A percentile compares a stretch with the other conserved stretches of the same genome.
These are phyloP conservation scores for Nicotiana rustica DNA, from an alignment of 305 asterid genomes.

Conservation along the genomic window DNA sequence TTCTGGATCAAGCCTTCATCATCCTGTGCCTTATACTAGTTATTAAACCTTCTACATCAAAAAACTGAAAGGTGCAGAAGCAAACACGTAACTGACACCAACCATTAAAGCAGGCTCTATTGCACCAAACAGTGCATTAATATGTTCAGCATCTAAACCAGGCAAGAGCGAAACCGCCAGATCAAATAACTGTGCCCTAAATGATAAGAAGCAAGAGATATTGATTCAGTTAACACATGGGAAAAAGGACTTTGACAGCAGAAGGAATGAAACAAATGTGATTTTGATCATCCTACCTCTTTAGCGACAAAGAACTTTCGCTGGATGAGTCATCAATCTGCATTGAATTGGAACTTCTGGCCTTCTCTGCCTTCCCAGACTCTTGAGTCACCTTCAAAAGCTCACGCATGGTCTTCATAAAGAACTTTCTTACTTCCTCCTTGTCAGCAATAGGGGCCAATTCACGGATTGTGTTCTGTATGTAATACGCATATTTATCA, in stretches of 20 bases:
- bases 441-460: conserved; percentile 82
- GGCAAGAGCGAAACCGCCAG: conserved; percentile 87
- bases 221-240: conserved; percentile 31
- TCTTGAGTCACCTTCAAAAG: conserved; percentile 69
- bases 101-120: conserved; percentile 77
- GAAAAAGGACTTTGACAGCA: background rate
- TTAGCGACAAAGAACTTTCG: conserved; percentile 52
- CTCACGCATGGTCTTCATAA: conserved; percentile 66
- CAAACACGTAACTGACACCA: conserved; percentile 18
- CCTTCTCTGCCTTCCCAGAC: conserved; percentile 52
- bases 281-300: conserved; percentile 57
- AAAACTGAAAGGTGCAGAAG: conserved; percentile 1
- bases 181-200: conserved; percentile 84
- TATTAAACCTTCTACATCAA: background rate
- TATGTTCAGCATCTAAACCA: conserved; percentile 73
- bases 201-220: conserved; percentile 38
- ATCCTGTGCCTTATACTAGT: conserved; percentile 56
- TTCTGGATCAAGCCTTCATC: conserved; percentile 83
- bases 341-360: conserved; percentile 61
- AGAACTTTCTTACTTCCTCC: conserved; percentile 55
- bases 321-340: conserved; percentile 64
- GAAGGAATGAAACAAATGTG: conserved; percentile 19
- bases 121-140: conserved; percentile 67
- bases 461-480: conserved; percentile 77
- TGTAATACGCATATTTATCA: conserved; percentile 29